These are phyloP conservation scores for Geosmithia putterillii DNA, from an alignment of 2,329 filamentous ascomycete genomes.

Conservation along the genomic window DNA sequence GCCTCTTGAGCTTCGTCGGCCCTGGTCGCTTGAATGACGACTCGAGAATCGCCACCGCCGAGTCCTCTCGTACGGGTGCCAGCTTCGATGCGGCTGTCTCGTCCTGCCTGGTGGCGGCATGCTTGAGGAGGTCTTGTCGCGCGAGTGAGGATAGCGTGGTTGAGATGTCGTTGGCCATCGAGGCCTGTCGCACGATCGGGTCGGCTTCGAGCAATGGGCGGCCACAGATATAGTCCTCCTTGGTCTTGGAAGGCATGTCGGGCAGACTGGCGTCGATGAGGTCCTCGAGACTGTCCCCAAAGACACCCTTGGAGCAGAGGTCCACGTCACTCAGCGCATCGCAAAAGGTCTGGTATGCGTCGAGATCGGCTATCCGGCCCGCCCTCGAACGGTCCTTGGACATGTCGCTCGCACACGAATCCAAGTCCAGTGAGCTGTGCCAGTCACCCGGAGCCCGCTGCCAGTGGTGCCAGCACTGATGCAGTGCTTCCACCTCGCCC, in stretches of 20 bases:
- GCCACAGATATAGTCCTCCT: conserved; percentile 39
- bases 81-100: conserved; percentile 6
- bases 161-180: conserved; percentile 12
- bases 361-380: conserved; percentile 10
- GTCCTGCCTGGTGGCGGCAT: not conserved
- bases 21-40: conserved; percentile 15
- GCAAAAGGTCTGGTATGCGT: conserved; percentile 38
- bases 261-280: conserved; percentile 52
- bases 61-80: conserved; percentile 17
- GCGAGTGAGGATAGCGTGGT: conserved; percentile 15
- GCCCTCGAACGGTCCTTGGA: not conserved
- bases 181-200: conserved; percentile 15
- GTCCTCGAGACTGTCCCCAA: conserved; percentile 31
- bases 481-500: conserved; percentile 51
- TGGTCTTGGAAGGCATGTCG: conserved; percentile 29
- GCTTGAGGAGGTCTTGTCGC: conserved; percentile 10
- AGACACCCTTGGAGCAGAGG: conserved; percentile 36
- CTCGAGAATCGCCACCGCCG: conserved; percentile 23
- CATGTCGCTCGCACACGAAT: not conserved
- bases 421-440: conserved; percentile 26
- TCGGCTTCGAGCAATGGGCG: conserved; percentile 34
- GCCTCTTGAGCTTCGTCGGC: conserved; percentile 23
- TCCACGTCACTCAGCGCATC: conserved; percentile 56
- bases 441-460: conserved; percentile 49
- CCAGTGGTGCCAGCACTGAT: conserved; percentile 58